Percentiles rank a stretch among this genome's conserved stretches.
Evolutionary conservation across 208 protist genomes (phyloP).

Genomic region (Trypanosoma theileri): DNA sequence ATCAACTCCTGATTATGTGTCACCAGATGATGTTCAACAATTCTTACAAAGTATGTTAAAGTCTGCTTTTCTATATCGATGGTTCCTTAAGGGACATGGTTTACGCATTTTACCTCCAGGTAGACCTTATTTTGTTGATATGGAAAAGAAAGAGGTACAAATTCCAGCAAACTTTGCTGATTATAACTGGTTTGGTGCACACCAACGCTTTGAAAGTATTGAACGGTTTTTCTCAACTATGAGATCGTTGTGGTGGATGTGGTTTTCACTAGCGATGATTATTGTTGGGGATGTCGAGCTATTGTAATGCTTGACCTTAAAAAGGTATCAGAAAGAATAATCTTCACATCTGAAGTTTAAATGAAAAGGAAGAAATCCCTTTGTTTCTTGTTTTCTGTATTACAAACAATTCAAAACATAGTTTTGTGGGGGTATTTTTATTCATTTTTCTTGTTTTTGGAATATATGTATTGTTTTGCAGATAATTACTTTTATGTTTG

Average conservation of each 20-base stretch:
- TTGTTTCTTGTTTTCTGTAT: too few relatives aligned
- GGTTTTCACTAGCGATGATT: conserved; percentile 74
- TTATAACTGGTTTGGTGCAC: conserved; percentile 79
- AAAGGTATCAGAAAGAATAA: conserved; percentile 6
- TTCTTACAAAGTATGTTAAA: conserved; percentile 71
- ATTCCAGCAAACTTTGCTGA: conserved; percentile 87
- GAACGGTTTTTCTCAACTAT: conserved; percentile 57
- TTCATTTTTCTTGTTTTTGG: too few relatives aligned
- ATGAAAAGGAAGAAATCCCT: not conserved
- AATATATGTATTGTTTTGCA: too few relatives aligned
- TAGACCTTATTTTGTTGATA: conserved; percentile 63
- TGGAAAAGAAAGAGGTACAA: conserved; percentile 74
- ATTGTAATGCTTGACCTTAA: conserved; percentile 30
- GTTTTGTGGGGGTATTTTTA: too few relatives aligned
- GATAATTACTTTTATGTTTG: not conserved
- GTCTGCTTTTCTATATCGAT: conserved; percentile 76
- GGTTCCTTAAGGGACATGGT: conserved; percentile 80
- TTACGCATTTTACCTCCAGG: conserved; percentile 74
- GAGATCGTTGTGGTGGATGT: conserved; percentile 83
- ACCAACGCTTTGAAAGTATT: conserved; percentile 58
- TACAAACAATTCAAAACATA: too few relatives aligned
- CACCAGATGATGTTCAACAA: conserved; percentile 68
- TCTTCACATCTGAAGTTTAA: conserved; percentile 4
- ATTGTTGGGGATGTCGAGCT: conserved; percentile 84
- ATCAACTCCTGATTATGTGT: conserved; percentile 65